These are phyloP conservation scores for Hortaea sp. DNA, from an alignment of 2,329 filamentous ascomycete species.

Conservation along the genomic window DNA sequence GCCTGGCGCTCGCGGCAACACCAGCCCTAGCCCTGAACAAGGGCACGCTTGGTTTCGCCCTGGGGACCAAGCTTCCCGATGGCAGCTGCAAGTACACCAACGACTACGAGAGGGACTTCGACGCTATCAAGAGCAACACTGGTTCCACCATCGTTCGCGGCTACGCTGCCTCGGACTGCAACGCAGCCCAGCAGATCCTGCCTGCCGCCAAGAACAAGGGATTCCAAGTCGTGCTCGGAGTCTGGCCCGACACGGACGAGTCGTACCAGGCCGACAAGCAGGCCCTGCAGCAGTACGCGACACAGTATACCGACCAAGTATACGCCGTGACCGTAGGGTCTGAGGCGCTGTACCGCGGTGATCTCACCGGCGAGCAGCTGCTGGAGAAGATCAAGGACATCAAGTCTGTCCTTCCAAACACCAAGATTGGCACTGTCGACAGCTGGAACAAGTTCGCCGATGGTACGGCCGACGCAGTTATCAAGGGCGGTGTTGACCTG, in stretches of 20 bases:
- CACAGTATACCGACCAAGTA: slow-evolving; percentile 47
- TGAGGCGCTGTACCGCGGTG: slow-evolving; percentile 59
- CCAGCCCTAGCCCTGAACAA: slow-evolving; percentile 17
- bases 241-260: slow-evolving; percentile 58
- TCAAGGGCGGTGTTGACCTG: slow-evolving; percentile 50
- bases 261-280: slow-evolving; percentile 52
- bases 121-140: slow-evolving; percentile 44
- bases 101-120: slow-evolving; percentile 59
- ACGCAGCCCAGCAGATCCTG: slow-evolving; percentile 52
- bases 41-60: slow-evolving; percentile 54
- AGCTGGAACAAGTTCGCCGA: slow-evolving; percentile 64
- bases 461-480: slow-evolving; percentile 55
- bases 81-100: slow-evolving; percentile 50
- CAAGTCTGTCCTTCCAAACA: slow-evolving; percentile 41
- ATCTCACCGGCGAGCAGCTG: slow-evolving; percentile 52
- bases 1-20: slow-evolving; percentile 16
- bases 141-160: slow-evolving; percentile 50
- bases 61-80: slow-evolving; percentile 54
- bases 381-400: slow-evolving; percentile 53
- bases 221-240: slow-evolving; percentile 59
- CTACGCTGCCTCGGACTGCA: slow-evolving; percentile 58
- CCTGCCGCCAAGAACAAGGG: slow-evolving; percentile 55
- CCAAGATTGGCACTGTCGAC: slow-evolving; percentile 58
- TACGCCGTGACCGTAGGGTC: slow-evolving; percentile 62
- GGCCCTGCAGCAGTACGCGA: slow-evolving; percentile 43